Base-by-base conservation (phyloP, 2,329 filamentous ascomycete genomes). In the Pyrenophora seminiperda region DNA sequence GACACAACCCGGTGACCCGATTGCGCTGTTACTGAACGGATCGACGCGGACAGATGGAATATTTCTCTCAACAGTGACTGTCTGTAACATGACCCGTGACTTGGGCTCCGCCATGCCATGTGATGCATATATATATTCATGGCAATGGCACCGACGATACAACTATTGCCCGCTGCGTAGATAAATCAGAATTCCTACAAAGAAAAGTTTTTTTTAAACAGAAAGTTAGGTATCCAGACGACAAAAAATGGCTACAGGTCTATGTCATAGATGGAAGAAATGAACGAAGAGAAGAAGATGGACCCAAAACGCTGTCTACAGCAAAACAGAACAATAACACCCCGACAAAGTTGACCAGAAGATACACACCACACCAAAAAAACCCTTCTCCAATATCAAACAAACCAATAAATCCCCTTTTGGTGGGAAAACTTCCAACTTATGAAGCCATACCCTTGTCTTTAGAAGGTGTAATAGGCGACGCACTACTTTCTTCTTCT, bases 401-500 rank as follows among this genome's bases (percentile, higher is more conserved):
- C 31, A 3, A 32, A 41, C 27, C 15, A 9, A n/a, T 15, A 22
- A 17, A 22, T 17, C 32, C 27, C 39, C 22, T 41, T 32, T 34
- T 18, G 36, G 19, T 22, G 27, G 31, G 9, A 31, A 20, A 37
- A 38, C 22, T 4, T 29, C 30, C 41, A 41, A 6, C 44, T 20
- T 30, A 27, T 11, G 13, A 11, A 27, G 24, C 24, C 24, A 27
- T 10, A 10, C 9, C 30, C 20, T 36, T 41, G 29, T 47, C 47
- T 32, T 32, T 44, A 11, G 44, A 47, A 32, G 47, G 46, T 14
- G 51, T 58, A 37, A 47, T 22, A 4, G 46, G 54, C 29, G 24
- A 10, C 10, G 24, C 24, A 11, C 32, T 37, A 27, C 38, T 32
- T 32, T 47, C 58, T 34, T 66, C 63, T 31, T 68, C 68, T 1